Conservation (phyloP, 371 early-diverging fungal species). For the Mycotypha africana region DNA sequence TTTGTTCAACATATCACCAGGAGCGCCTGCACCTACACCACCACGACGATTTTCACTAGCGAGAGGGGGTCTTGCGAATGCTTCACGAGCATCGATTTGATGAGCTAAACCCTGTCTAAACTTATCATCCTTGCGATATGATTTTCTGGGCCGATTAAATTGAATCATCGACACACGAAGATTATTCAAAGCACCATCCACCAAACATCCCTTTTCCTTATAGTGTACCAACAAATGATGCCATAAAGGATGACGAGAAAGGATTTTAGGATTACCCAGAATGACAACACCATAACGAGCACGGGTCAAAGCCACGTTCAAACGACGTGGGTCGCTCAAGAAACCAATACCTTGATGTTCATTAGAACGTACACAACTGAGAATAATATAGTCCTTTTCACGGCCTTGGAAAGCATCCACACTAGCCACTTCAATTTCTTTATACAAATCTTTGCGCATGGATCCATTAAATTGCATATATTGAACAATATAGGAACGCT, state of each 20-base stretch:
- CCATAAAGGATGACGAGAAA: conserved; percentile 94
- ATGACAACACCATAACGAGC: conserved; percentile 95
- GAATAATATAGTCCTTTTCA: conserved; percentile 99
- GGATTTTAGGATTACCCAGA: conserved; percentile 95
- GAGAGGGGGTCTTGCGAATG: conserved; percentile 57
- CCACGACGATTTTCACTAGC: conserved; percentile 51
- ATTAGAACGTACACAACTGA: conserved; percentile 97
- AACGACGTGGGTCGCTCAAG: conserved; percentile 93
- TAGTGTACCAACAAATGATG: conserved; percentile 91
- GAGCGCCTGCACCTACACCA: conserved; percentile 8
- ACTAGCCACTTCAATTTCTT: conserved; percentile 95
- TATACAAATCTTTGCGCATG: conserved; percentile 86
- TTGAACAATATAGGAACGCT: conserved; percentile 89
- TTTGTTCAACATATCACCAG: conserved; percentile 13
- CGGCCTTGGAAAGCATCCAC: conserved; percentile 99
- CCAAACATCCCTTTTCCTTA: conserved; percentile 86
- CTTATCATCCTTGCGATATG: conserved; percentile 57
- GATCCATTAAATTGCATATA: conserved; percentile 94
- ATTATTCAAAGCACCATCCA: conserved; percentile 92
- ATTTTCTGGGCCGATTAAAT: conserved; percentile 71
- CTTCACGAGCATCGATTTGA: conserved; percentile 63
- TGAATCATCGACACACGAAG: conserved; percentile 84
- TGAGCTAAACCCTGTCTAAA: conserved; percentile 63
- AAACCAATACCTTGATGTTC: conserved; percentile 98
- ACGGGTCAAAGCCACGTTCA: conserved; percentile 98